Evolutionary conservation across 2,329 filamentous ascomycete genomes (phyloP).

Genomic region (Cryphonectria japonica): DNA sequence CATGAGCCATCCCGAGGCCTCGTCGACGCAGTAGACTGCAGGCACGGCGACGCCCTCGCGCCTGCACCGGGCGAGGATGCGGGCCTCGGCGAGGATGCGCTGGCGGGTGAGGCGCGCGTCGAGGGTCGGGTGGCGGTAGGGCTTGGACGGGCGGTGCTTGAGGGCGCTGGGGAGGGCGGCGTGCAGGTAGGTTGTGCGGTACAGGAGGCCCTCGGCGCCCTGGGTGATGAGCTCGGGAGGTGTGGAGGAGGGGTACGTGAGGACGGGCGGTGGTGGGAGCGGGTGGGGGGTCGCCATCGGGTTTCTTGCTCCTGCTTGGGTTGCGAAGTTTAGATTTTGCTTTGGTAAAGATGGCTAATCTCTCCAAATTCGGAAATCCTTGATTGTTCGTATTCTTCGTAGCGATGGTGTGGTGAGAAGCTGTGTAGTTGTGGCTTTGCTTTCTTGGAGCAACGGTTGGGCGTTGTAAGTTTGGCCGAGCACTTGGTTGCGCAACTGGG

Average conservation of each 20-base stretch:
- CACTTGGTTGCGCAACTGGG: no score
- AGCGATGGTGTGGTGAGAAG: no score
- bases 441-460: not conserved
- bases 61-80: slow-evolving; percentile 78
- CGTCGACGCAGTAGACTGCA: slow-evolving; percentile 72
- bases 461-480: not conserved
- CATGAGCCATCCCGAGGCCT: slow-evolving; percentile 71
- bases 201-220: slow-evolving; percentile 94
- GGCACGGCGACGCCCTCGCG: slow-evolving; percentile 83
- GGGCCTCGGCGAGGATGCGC: slow-evolving; percentile 85
- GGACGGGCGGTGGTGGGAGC: slow-evolving; percentile 65
- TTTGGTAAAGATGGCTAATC: not conserved
- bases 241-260: slow-evolving; percentile 63
- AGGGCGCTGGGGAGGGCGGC: slow-evolving; percentile 73
- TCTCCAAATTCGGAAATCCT: not conserved
- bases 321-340: not conserved
- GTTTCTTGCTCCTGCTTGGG: no score
- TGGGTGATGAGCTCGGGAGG: slow-evolving; percentile 78
- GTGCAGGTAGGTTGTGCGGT: slow-evolving; percentile 79
- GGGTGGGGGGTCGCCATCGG: slow-evolving; percentile 31
- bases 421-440: no score
- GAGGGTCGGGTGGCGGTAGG: slow-evolving; percentile 88
- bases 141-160: slow-evolving; percentile 89
- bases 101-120: slow-evolving; percentile 86
- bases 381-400: not conserved